Base-by-base conservation (phyloP, 768 basidiomycete genomes). In the Lactarius sanguifluus region DNA sequence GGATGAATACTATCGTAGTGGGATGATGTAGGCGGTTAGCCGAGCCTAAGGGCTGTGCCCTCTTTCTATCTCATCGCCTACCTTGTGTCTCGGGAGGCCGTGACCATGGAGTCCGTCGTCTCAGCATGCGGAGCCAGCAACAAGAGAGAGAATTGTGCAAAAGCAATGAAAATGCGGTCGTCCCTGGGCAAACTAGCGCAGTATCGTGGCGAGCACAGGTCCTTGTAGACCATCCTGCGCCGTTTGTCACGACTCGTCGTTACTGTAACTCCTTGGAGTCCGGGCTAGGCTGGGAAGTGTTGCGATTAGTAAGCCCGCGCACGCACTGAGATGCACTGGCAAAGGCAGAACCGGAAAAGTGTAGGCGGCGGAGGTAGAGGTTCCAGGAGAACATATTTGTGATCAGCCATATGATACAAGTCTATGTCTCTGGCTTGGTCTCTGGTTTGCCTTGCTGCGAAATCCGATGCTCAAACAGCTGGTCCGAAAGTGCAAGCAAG, bases 391-490 rank as follows among this genome's bases (percentile, higher is more conserved):
- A 38, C 38, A 40, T 40, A 40, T 15, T 13, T 41, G 15, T 36
- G 36, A 9, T 36, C 36, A 36, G 1, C 36, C 36, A 36, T 34
- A 9, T 36, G 36, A 36, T 18, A 5, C 5, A 41, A 41, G 16
- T 41, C 40, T 41, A 41, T 41, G 40, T 41, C 15, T 41, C 41
- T 41, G 41, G 6, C 18, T 5, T 18, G 41, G 40, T 41, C 15
- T 41, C 41, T 41, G 41, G 6, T 41, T 5, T 18, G 41, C 41
- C 16, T 18, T 45, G 43, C 43, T 45, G 20, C 43, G 16, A 45
- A n/a, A 62, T 2, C 41, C 54, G 61, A 43, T 62, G 55, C 32
- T 62, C 54, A 55, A 34, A 56, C n/a, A 63, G 30, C 30, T 55
- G 30, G 43, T 63, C 36, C 10, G 50, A 25, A 20, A 62, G 50